Evolutionary conservation across 1,284 basidiomycete species (phyloP), one percentile per base, ranked within the genome.

Genomic region (Serendipita sp.): DNA sequence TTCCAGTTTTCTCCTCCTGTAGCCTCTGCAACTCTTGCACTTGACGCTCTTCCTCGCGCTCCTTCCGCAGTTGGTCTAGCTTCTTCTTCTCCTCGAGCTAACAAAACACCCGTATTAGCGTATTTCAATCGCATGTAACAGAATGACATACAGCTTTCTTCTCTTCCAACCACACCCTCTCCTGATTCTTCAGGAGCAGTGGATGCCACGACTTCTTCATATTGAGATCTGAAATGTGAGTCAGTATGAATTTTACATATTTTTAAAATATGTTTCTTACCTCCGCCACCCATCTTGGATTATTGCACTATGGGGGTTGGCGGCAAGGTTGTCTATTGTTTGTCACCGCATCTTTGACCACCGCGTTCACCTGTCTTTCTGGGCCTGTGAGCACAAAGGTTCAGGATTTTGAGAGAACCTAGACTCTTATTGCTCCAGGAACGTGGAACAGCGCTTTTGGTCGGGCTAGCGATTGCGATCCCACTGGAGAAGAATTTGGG

Each of bases 131-230:
- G 49, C 6, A 65, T 34, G 38, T 13, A 3, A 42, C n/a, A 15
- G 41, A 2, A n/a, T 15, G 17, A 79, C 87, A 70, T 72, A 90
- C 89, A 64, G 93, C 93, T 72, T 91, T 88, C 82, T 96, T 93
- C 76, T 99, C 95, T 75, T 95, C 89, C 66, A 97, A 83, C 95
- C 96, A 99, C 70, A 99, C 95, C 81, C 88, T 85, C 85, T 97
- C 93, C 86, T 98, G 94, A 78, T 97, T 96, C 74, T 91, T 92
- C 76, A 95, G 77, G 77, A 97, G 90, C 81, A 95, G 88, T 80
- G 93, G 92, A 75, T 97, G 93, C 93, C 94, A 97, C 68, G 91
- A 92, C 82, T 95, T 94, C 76, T 96, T 97, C 93, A 94, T 94
- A 71, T 92, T 92, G 74, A 93, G 79, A 73, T 93, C 91, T 58